Evolutionary conservation across 2,329 filamentous ascomycete genomes (phyloP).

Genomic region (Knufia fluminis): DNA sequence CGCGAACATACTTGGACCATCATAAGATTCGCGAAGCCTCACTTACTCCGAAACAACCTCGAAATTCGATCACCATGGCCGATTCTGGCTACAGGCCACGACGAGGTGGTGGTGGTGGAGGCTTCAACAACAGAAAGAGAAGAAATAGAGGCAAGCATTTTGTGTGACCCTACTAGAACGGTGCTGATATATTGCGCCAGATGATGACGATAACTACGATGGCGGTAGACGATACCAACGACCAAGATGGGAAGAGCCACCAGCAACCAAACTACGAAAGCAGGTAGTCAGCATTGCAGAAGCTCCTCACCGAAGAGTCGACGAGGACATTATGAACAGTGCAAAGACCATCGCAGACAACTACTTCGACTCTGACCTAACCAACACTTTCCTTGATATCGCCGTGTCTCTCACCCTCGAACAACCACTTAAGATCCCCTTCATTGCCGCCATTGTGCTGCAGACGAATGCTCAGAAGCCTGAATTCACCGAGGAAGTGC

Average conservation of each 20-base stretch:
- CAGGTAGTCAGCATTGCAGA: slow-evolving; percentile 75
- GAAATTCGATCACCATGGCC: slow-evolving; percentile 34
- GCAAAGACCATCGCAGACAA: slow-evolving; percentile 71
- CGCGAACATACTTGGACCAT: too few species aligned
- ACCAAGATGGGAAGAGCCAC: slow-evolving; percentile 63
- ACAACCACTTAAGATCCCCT: slow-evolving; percentile 96
- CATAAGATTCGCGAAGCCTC: too few species aligned
- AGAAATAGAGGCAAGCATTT: slow-evolving; percentile 61
- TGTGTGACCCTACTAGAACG: slow-evolving; percentile 6
- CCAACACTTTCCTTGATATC: slow-evolving; percentile 62
- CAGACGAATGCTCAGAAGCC: slow-evolving; percentile 68
- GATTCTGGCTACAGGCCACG: slow-evolving; percentile 46
- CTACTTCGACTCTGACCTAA: slow-evolving; percentile 74
- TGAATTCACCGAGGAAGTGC: slow-evolving; percentile 62
- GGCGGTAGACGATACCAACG: slow-evolving; percentile 65
- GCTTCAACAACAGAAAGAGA: slow-evolving; percentile 61
- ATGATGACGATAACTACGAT: slow-evolving; percentile 62
- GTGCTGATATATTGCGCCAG: slow-evolving; percentile 25
- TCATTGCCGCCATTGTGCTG: slow-evolving; percentile 74
- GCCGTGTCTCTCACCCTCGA: slow-evolving; percentile 70
- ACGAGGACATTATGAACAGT: slow-evolving; percentile 67
- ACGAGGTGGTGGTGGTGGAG: slow-evolving; percentile 26
- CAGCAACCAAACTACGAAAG: slow-evolving; percentile 62
- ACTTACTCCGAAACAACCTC: too few species aligned
- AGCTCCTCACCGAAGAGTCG: slow-evolving; percentile 59